Percentiles rank a stretch among this genome's conserved stretches.
phyloP scores from a whole-genome alignment of 164 flowering plant species.

The Liriodendron chinense region DNA sequence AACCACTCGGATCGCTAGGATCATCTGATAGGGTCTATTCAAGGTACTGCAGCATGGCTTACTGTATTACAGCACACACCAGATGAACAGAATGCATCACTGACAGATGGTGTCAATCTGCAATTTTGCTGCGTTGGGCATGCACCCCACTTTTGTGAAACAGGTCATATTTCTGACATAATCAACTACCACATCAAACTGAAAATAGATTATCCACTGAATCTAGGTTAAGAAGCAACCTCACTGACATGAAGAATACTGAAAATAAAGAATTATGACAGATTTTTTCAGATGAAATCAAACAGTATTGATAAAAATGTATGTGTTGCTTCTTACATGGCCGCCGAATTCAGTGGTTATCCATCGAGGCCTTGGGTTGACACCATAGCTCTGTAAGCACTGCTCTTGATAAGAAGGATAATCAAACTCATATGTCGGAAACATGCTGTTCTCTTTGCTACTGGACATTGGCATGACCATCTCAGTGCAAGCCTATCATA shows the following conservation, averaged over 20 bases:
- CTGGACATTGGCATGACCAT: conserved; percentile 95
- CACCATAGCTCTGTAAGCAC: conserved; percentile 49
- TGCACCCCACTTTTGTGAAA: too few relatives aligned
- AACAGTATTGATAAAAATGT: neutral
- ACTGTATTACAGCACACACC: too few relatives aligned
- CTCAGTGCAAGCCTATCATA: conserved; percentile 80
- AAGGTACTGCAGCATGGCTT: too few relatives aligned
- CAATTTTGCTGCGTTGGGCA: too few relatives aligned
- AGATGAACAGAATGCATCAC: too few relatives aligned
- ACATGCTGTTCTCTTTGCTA: conserved; percentile 65
- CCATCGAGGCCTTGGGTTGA: conserved; percentile 77
- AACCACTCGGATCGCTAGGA: too few relatives aligned
- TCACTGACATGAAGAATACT: neutral
- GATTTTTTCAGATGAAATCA: neutral
- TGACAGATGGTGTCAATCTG: too few relatives aligned
- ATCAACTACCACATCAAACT: too few relatives aligned
- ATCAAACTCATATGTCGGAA: conserved; percentile 56
- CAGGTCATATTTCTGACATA: too few relatives aligned
- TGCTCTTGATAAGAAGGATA: conserved; percentile 45
- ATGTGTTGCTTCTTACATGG: conserved; percentile 51
- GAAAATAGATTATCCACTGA: too few relatives aligned
- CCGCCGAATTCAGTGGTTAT: conserved; percentile 89
- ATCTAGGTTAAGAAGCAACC: too few relatives aligned
- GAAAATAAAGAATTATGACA: neutral
- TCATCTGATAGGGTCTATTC: too few relatives aligned